These are phyloP conservation scores for Pestalotiopsis sp. DNA, from an alignment of 2,329 filamentous ascomycete genomes.

Conservation along the genomic window DNA sequence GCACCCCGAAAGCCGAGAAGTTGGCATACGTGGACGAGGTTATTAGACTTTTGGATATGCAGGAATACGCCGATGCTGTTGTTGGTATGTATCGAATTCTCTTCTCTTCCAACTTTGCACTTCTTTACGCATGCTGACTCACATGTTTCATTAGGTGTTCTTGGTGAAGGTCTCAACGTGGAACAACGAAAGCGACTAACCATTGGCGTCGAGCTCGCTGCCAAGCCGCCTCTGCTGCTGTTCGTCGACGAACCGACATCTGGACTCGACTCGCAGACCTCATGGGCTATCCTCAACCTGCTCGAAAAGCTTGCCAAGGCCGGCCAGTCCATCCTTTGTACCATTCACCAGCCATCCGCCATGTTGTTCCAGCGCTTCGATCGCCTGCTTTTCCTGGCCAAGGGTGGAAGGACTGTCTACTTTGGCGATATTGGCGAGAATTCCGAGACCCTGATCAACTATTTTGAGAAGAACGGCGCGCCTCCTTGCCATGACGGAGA, in stretches of 20 bases:
- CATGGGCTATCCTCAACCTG: conserved; percentile 70
- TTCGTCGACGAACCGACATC: conserved; percentile 81
- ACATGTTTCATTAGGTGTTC: background rate
- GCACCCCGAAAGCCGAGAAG: conserved; percentile 62
- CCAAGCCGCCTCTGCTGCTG: conserved; percentile 70
- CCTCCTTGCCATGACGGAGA: conserved; percentile 51
- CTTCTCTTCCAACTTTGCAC: background rate
- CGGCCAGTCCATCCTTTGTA: conserved; percentile 44
- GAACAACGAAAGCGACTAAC: conserved; percentile 60
- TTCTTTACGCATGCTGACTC: background rate
- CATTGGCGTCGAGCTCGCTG: conserved; percentile 76
- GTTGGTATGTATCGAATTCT: conserved; percentile 65
- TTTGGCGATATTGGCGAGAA: conserved; percentile 57
- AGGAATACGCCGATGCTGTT: conserved; percentile 67
- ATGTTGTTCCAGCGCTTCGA: conserved; percentile 49
- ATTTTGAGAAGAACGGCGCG: conserved; percentile 63
- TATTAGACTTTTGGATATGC: conserved; percentile 69
- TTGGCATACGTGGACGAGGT: conserved; percentile 68
- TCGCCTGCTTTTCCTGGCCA: conserved; percentile 53
- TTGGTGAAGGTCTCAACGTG: conserved; percentile 50
- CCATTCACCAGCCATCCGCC: conserved; percentile 46
- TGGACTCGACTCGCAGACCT: conserved; percentile 74
- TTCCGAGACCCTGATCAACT: conserved; percentile 48
- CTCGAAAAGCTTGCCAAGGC: conserved; percentile 61
- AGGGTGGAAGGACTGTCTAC: conserved; percentile 58